These are phyloP conservation scores for Aspergillus indologenus DNA, from an alignment of 495 filamentous ascomycete genomes.

Conservation along the genomic window DNA sequence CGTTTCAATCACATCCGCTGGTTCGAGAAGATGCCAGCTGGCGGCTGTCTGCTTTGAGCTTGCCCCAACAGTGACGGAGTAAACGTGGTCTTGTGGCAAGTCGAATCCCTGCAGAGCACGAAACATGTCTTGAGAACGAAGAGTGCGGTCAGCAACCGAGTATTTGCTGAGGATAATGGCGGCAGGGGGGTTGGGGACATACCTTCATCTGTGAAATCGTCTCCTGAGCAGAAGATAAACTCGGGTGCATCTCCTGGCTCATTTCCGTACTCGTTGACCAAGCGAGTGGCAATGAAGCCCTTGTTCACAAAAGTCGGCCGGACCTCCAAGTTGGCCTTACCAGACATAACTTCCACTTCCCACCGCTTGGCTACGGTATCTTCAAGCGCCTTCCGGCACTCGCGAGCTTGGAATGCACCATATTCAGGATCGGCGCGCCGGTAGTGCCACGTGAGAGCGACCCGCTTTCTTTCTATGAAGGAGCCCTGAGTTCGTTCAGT, in stretches of 20 bases:
- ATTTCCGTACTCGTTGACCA: conserved; percentile 62
- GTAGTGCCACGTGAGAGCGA: conserved; percentile 96
- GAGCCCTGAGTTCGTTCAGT: conserved; percentile 83
- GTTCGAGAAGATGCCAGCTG: conserved; percentile 81
- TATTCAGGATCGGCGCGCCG: conserved; percentile 83
- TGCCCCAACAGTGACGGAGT: conserved; percentile 83
- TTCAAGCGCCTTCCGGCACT: conserved; percentile 75
- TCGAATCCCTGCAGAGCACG: conserved; percentile 59
- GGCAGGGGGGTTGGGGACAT: conserved; percentile 28
- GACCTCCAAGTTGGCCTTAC: conserved; percentile 96
- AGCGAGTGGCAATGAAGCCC: conserved; percentile 79
- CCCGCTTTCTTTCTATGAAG: conserved; percentile 87
- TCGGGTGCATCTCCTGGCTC: conserved; percentile 56
- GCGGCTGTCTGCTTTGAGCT: conserved; percentile 84
- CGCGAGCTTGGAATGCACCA: conserved; percentile 67
- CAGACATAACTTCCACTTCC: conserved; percentile 91
- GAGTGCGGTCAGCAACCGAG: not conserved
- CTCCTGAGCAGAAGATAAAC: conserved; percentile 85
- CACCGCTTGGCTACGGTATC: conserved; percentile 68
- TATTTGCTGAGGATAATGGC: not conserved
- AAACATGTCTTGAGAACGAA: conserved; percentile 52
- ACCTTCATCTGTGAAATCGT: conserved; percentile 98
- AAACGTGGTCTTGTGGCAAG: conserved; percentile 62
- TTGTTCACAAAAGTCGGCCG: conserved; percentile 95
- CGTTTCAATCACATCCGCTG: conserved; percentile 78